Percentiles rank a stretch among this genome's conserved stretches.
phyloP scores from a whole-genome alignment of 2,329 filamentous ascomycete genomes.

The Periconia sp. region DNA sequence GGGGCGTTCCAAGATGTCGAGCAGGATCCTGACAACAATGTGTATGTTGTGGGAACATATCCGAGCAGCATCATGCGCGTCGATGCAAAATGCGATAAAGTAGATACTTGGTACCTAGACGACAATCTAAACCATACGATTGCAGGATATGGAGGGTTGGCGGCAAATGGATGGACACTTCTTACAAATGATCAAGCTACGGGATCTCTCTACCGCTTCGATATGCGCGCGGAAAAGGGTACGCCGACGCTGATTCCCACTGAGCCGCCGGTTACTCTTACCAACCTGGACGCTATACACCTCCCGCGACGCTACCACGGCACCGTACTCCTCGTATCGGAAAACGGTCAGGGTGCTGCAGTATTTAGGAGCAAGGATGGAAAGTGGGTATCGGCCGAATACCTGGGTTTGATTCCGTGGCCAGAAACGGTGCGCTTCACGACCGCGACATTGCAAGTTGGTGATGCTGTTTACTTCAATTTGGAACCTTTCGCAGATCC shows the following conservation, averaged over 20 bases:
- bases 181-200: conserved; percentile 8
- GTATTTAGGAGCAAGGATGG: conserved; percentile 11
- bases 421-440: background rate
- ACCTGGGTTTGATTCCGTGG: conserved; percentile 7
- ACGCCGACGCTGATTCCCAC: conserved; percentile 1
- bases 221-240: conserved; percentile 10
- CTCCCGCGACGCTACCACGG: conserved; percentile 17
- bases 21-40: conserved; percentile 11
- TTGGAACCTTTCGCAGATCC: conserved; percentile 13
- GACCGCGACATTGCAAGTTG: conserved; percentile 16
- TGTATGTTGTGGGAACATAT: conserved; percentile 18
- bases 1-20: conserved; percentile 21
- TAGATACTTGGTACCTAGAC: conserved; percentile 3
- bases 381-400: conserved; percentile 15
- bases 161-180: conserved; percentile 6
- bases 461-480: conserved; percentile 11
- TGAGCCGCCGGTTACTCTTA: conserved; percentile 1
- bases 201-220: conserved; percentile 9
- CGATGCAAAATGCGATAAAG: background rate
- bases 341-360: background rate
- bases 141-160: conserved; percentile 10
- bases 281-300: conserved; percentile 11
- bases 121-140: conserved; percentile 2
- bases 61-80: conserved; percentile 12
- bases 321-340: conserved; percentile 16